Evolutionary conservation across 2,329 filamentous ascomycete genomes (phyloP).

Genomic region (Penicillium sp.): DNA sequence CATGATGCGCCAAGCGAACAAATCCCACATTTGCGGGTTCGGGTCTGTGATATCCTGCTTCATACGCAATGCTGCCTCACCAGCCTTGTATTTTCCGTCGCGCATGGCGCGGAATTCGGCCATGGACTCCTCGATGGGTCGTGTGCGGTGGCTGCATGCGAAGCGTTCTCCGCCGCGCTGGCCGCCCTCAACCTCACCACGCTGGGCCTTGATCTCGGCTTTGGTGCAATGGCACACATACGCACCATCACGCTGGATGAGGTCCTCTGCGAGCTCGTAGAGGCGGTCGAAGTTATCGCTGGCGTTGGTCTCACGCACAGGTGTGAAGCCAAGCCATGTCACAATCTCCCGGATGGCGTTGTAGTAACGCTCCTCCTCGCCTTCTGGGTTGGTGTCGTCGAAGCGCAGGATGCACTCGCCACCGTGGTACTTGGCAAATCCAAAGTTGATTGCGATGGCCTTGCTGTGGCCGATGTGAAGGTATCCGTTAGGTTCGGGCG

Average conservation of each 20-base stretch:
- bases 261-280: constrained; percentile 78
- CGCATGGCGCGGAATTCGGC: constrained; percentile 80
- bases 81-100: constrained; percentile 79
- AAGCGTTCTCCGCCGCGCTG: constrained; percentile 57
- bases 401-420: constrained; percentile 70
- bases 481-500: constrained; percentile 84
- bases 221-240: constrained; percentile 82
- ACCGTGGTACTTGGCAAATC: constrained; percentile 75
- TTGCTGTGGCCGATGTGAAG: constrained; percentile 91
- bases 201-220: constrained; percentile 73
- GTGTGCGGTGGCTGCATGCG: constrained; percentile 70
- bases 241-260: constrained; percentile 61
- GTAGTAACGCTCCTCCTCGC: constrained; percentile 84
- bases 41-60: constrained; percentile 73
- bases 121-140: constrained; percentile 66
- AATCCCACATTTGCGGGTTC: constrained; percentile 95
- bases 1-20: constrained; percentile 79
- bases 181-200: constrained; percentile 64
- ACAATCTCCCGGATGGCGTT: constrained; percentile 81
- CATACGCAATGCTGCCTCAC: constrained; percentile 81
- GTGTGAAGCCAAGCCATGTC: constrained; percentile 72
- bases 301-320: constrained; percentile 70
- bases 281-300: constrained; percentile 83
- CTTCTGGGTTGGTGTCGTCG: constrained; percentile 92
- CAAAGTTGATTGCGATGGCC: constrained; percentile 93